These are phyloP conservation scores for Solanum sejunctum DNA, from an alignment of 257 asterid genomes.

Conservation along the genomic window DNA sequence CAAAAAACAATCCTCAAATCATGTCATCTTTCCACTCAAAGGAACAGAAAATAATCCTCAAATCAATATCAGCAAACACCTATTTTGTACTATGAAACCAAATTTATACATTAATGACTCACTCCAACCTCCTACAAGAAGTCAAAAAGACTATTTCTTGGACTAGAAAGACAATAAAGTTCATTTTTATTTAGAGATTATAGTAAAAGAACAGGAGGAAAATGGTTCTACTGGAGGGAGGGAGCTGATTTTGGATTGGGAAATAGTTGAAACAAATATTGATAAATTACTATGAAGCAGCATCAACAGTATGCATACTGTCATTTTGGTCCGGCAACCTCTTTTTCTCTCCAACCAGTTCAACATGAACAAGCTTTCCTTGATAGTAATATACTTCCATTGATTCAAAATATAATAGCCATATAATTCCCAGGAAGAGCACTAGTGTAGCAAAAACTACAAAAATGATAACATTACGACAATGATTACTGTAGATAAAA, in stretches of 20 bases:
- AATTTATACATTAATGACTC: background rate
- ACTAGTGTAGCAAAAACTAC: no score
- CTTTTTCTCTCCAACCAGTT: conserved; percentile 24
- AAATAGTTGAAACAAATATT: background rate
- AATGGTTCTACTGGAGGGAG: background rate
- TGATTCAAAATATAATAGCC: no score
- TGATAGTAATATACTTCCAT: background rate
- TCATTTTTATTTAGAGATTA: background rate
- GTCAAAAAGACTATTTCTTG: background rate
- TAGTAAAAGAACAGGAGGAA: background rate
- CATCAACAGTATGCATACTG: conserved; percentile 8
- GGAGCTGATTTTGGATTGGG: background rate
- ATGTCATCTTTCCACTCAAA: no score
- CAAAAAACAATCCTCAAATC: no score
- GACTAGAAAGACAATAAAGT: background rate
- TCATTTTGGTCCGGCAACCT: conserved; percentile 20
- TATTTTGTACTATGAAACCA: background rate
- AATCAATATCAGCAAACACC: background rate
- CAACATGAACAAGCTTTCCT: background rate
- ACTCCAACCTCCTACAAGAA: background rate
- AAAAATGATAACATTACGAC: no score
- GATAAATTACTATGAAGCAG: conserved; percentile 22
- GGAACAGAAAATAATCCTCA: background rate
- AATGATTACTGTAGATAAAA: no score
- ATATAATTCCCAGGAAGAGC: no score